Evolutionary conservation across 1,284 basidiomycete species (phyloP), one percentile per base, ranked within the genome.

Genomic region (Apiotrichum siamense): DNA sequence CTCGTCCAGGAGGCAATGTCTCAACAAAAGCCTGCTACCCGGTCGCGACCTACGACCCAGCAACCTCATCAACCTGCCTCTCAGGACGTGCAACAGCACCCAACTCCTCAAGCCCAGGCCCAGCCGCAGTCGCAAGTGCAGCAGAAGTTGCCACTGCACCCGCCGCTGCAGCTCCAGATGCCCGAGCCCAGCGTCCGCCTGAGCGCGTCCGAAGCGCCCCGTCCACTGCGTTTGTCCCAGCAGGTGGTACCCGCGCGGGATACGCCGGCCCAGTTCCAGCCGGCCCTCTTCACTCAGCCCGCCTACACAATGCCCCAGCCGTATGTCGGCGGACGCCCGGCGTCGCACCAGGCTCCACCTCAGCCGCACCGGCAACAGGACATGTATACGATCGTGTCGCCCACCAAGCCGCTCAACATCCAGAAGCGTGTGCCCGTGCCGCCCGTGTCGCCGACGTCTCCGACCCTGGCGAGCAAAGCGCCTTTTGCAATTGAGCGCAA

Each of bases 391-490:
- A n/a, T 26, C 15, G n/a, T n/a, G 15, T 31, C 41, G 42, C 29
- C 44, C 1, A 45, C 44, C 23, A 25, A 45, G 44, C 44, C 44
- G 15, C 33, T 45, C 15, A 45, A 45, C 44, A 45, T 45, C 15
- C 44, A 36, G 33, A 45, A 35, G 23, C 44, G 44, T 23, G 42
- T 35, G 4, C 29, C 42, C 15, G 42, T 44, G 12, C 29, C 41
- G 2, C 7, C 25, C 29, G 29, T 26, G 39, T 13, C 25, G 18
- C 18, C 10, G n/a, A 2, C 24, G 10, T 10, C 36, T n/a, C n/a
- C n/a, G n/a, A n/a, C n/a, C n/a, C n/a, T n/a, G n/a, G n/a, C n/a
- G n/a, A n/a, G n/a, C n/a, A n/a, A n/a, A n/a, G n/a, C n/a, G n/a
- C n/a, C n/a, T n/a, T n/a, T n/a, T n/a, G n/a, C n/a, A n/a, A n/a